Percentiles rank a stretch among this genome's conserved stretches.
Conservation (phyloP, 306 rosid genomes). For the Neltuma alba region DNA sequence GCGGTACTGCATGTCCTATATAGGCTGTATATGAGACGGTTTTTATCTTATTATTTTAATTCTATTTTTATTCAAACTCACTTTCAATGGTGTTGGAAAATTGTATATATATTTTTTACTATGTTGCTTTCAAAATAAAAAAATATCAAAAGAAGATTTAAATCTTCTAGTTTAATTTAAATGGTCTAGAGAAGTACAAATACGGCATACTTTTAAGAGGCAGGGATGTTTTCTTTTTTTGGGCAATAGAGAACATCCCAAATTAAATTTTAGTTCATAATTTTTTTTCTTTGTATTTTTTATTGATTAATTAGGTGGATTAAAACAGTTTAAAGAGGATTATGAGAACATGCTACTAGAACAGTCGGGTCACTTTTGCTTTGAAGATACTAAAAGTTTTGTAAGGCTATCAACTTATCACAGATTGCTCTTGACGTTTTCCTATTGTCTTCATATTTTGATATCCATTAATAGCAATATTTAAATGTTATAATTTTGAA, state of each 20-base stretch:
- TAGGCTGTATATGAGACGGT: not conserved
- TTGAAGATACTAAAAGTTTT: no score
- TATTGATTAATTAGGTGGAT: no score
- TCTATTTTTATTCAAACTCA: not conserved
- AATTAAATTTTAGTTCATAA: not conserved
- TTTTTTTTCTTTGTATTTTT: not conserved
- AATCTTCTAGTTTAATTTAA: not conserved
- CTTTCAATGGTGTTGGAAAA: not conserved
- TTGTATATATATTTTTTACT: not conserved
- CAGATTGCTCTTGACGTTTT: not conserved
- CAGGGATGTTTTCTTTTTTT: not conserved
- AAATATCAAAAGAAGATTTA: not conserved
- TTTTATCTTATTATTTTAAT: not conserved
- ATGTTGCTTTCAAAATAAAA: not conserved
- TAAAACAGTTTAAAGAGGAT: not conserved
- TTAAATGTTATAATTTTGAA: not conserved
- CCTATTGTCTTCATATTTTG: not conserved
- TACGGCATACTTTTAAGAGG: not conserved
- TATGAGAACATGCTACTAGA: no score
- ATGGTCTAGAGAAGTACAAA: not conserved
- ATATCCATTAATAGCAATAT: not conserved
- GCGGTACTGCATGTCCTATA: not conserved
- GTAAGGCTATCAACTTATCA: not conserved
- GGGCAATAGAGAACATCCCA: not conserved
- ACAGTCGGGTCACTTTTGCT: no score